Evolutionary conservation across 768 basidiomycete genomes (phyloP).

Genomic region (Hygrophoropsis aurantiaca): DNA sequence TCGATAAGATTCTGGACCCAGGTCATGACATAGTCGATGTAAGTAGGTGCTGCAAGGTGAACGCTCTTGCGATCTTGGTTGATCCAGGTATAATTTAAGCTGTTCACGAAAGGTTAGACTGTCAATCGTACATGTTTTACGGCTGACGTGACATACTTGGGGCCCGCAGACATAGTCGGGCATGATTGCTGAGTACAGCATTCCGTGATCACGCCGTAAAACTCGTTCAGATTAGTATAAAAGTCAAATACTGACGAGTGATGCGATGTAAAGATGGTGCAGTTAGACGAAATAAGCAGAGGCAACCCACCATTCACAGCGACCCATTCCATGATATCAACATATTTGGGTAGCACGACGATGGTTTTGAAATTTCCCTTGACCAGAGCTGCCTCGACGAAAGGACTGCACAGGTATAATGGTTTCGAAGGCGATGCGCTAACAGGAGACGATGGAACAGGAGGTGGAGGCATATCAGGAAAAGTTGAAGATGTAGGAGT

Average conservation of each 20-base stretch:
- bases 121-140: not conserved
- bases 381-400: constrained; percentile 92
- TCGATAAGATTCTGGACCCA: constrained; percentile 93
- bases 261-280: not conserved
- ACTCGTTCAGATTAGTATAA: constrained; percentile 95
- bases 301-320: constrained; percentile 83
- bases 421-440: constrained; percentile 46
- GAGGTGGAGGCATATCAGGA: constrained; percentile 44
- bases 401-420: constrained; percentile 90
- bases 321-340: constrained; percentile 96
- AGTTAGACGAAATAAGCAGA: not conserved
- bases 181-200: constrained; percentile 89
- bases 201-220: constrained; percentile 92
- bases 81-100: constrained; percentile 93
- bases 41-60: constrained; percentile 87
- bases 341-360: constrained; percentile 93
- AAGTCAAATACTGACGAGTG: constrained; percentile 82
- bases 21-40: constrained; percentile 98
- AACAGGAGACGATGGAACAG: constrained; percentile 39
- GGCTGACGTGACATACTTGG: constrained; percentile 53
- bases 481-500: constrained; percentile 72
- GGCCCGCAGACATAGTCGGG: constrained; percentile 89
- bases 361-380: constrained; percentile 99
- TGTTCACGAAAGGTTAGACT: constrained; percentile 25
- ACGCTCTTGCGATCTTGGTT: constrained; percentile 89